Evolutionary conservation across 2,329 filamentous ascomycete species (phyloP).

Genomic region (Beauveria scarabaeidicola): DNA sequence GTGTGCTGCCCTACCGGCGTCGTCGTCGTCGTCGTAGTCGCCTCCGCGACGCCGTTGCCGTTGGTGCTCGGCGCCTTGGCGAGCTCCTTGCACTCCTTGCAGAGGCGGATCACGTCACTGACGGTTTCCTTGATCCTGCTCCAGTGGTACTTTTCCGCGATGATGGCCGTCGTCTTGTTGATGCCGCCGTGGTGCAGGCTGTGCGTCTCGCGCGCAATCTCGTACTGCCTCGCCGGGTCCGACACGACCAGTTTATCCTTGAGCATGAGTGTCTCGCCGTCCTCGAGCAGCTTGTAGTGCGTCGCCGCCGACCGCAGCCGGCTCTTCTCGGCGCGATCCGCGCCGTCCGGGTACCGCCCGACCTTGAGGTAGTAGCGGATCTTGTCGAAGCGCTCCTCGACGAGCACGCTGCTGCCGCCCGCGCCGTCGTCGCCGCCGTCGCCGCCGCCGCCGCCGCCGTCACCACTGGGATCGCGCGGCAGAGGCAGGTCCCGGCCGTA

Average conservation of each 20-base stretch:
- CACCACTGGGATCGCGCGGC: neutral
- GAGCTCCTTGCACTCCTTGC: slow-evolving; percentile 77
- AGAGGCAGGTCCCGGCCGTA: slow-evolving; percentile 58
- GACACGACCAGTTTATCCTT: slow-evolving; percentile 97
- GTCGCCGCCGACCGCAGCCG: slow-evolving; percentile 87
- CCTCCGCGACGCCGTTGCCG: slow-evolving; percentile 14
- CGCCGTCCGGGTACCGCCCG: slow-evolving; percentile 84
- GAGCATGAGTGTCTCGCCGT: slow-evolving; percentile 79
- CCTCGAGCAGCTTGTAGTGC: slow-evolving; percentile 77
- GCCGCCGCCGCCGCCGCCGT: slow-evolving; percentile 34
- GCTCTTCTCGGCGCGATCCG: slow-evolving; percentile 91
- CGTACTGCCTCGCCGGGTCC: slow-evolving; percentile 81
- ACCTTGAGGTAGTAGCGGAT: slow-evolving; percentile 96
- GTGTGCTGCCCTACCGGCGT: neutral
- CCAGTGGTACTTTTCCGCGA: slow-evolving; percentile 94
- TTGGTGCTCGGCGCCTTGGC: slow-evolving; percentile 42
- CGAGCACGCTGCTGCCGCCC: slow-evolving; percentile 59
- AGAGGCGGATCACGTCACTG: slow-evolving; percentile 87
- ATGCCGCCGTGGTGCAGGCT: slow-evolving; percentile 75
- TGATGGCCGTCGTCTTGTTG: slow-evolving; percentile 94
- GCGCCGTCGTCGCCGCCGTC: slow-evolving; percentile 40
- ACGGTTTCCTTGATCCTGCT: slow-evolving; percentile 97
- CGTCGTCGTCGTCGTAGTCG: slow-evolving; percentile 16
- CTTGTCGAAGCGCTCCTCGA: slow-evolving; percentile 94
- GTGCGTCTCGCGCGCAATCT: slow-evolving; percentile 75